Base-by-base conservation (phyloP, 164 flowering plant genomes). In the Santalum album region DNA sequence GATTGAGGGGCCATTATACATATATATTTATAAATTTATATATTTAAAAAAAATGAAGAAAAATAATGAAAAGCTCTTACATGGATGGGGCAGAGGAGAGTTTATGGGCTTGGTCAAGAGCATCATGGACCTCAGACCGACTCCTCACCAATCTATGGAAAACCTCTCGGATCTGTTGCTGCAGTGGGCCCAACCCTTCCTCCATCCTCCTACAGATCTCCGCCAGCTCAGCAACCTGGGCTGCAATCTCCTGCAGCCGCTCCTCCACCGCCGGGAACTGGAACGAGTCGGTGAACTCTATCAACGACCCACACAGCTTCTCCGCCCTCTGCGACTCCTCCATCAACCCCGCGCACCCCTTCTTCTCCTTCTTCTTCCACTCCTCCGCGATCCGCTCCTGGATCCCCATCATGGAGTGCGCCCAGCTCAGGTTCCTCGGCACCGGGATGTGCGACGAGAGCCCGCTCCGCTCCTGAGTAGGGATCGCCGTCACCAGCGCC, bases 321-420 rank as follows among this genome's bases (percentile, higher is more conserved):
- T 87, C 96, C 72, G 84, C 39, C 69, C 35, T 76, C 75, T 75
- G 81, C 68, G 77, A 54, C 70, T 90, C 98, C 21, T 79, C 84
- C 65, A 88, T 42, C 66, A 91, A 66, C 25, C 98, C 98, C 2
- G 62, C 75, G 3, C 58, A 53, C 27, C 80, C 80, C 22, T 76
- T 83, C 81, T 90, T 90, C 76, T 88, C 98, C 64, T 76, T 91
- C 77, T 74, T 82, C 79, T 85, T 82, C 98, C 83, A 84, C 54
- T 91, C 98, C 69, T 91, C 98, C 0, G 72, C 71, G 17, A 91
- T 80, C 49, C 66, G 71, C 53, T 91, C 98, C 22, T 84, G 95
- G n/a, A 88, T 38, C 46, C 66, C 75, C 6, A 66, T 58, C 64
- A 88, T 63, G 1, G 90, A 57, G 19, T 74, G 79, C 0, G 92